phyloP scores from a whole-genome alignment of 768 basidiomycete genomes.

The Xanthoconium stramineum region DNA sequence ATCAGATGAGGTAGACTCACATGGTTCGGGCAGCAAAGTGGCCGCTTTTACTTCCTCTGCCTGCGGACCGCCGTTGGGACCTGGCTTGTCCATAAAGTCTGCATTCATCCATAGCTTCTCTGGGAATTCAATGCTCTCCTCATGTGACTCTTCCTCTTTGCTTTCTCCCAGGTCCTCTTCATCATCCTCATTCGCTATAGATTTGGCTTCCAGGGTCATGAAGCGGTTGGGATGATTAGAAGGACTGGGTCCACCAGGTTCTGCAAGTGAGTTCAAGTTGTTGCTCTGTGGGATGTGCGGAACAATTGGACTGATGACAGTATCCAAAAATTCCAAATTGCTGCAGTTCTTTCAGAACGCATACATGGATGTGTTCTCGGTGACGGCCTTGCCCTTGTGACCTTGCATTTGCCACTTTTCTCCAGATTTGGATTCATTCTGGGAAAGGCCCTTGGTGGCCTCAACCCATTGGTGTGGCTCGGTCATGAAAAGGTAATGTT shows the following conservation, averaged over 20 bases:
- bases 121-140: conserved; percentile 7
- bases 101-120: conserved; percentile 34
- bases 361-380: conserved; percentile 36
- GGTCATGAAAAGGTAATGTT: conserved; percentile 42
- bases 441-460: conserved; percentile 16
- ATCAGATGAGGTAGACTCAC: not conserved
- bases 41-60: not conserved
- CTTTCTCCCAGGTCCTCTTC: not conserved
- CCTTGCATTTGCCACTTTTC: conserved; percentile 37
- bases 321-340: conserved; percentile 48
- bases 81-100: not conserved
- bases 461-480: conserved; percentile 51
- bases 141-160: conserved; percentile 8
- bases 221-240: conserved; percentile 18
- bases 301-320: not conserved
- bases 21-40: not conserved
- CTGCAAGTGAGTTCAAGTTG: fast-evolving
- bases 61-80: not conserved
- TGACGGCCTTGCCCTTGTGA: conserved; percentile 16
- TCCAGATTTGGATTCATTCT: conserved; percentile 15
- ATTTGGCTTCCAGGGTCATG: conserved; percentile 5
- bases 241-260: not conserved
- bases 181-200: not conserved
- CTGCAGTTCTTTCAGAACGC: conserved; percentile 47
- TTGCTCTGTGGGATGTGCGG: not conserved